phyloP scores from a whole-genome alignment of 129 eudicot genomes.

The Dittrichia graveolens region DNA sequence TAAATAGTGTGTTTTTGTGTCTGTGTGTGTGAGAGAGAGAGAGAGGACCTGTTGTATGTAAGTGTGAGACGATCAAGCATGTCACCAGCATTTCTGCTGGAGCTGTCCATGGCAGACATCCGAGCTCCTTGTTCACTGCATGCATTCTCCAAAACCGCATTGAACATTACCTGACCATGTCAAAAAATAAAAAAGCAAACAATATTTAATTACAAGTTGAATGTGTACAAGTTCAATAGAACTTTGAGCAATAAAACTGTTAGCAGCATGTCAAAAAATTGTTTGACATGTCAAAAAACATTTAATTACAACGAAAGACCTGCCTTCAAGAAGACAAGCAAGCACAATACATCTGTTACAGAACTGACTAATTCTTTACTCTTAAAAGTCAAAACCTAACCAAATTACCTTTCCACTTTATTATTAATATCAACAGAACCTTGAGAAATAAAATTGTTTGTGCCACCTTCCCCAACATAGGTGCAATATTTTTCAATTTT shows the following conservation, averaged over 20 bases:
- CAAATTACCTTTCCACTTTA: too few relatives aligned
- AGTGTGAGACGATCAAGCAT: conserved; percentile 99
- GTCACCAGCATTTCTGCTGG: conserved; percentile 99
- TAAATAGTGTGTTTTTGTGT: neutral
- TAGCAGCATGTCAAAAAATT: neutral
- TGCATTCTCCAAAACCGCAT: conserved; percentile 94
- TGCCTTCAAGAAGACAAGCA: too few relatives aligned
- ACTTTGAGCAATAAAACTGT: neutral
- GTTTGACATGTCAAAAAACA: neutral
- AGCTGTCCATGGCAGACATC: conserved; percentile 99
- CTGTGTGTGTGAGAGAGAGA: conserved; percentile 29
- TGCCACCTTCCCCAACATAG: too few relatives aligned
- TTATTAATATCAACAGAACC: too few relatives aligned
- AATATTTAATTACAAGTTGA: neutral
- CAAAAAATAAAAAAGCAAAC: neutral
- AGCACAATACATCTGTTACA: too few relatives aligned
- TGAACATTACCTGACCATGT: conserved; percentile 77
- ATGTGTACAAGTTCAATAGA: neutral
- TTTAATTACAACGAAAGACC: too few relatives aligned
- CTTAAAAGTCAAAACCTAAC: too few relatives aligned
- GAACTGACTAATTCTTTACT: too few relatives aligned
- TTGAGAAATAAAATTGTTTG: too few relatives aligned
- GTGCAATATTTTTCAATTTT: too few relatives aligned
- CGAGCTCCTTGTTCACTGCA: conserved; percentile 99
- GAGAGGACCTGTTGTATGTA: conserved; percentile 83